These are phyloP conservation scores for Gnomoniopsis smithogilvyi DNA, from an alignment of 2,329 filamentous ascomycete genomes.

Conservation along the genomic window DNA sequence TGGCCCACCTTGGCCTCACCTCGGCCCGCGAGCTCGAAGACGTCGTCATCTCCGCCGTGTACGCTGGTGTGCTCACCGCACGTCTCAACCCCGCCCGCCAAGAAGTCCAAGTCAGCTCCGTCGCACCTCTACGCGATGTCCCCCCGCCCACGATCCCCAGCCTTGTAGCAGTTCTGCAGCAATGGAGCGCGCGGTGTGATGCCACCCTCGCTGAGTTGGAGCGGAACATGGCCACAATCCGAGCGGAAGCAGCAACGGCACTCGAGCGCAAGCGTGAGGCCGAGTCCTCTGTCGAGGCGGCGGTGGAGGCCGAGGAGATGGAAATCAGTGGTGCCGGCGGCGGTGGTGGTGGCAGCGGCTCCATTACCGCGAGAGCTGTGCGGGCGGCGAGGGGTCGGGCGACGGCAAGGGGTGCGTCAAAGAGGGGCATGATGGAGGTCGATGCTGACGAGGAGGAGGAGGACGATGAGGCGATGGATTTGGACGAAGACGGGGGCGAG, in stretches of 20 bases:
- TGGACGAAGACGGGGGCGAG: constrained; percentile 50
- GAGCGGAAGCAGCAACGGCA: constrained; percentile 51
- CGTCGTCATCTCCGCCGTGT: constrained; percentile 83
- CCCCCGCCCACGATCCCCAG: constrained; percentile 66
- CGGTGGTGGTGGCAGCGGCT: too few relatives aligned
- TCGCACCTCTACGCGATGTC: constrained; percentile 84
- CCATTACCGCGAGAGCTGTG: constrained; percentile 3
- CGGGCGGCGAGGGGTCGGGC: not conserved
- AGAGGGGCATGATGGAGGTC: constrained; percentile 36
- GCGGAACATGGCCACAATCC: constrained; percentile 66
- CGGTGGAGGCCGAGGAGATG: constrained; percentile 43
- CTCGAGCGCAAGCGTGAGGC: constrained; percentile 47
- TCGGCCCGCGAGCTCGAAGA: constrained; percentile 73
- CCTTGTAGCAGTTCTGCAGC: constrained; percentile 65
- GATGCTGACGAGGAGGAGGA: constrained; percentile 35
- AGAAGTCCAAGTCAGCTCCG: constrained; percentile 72
- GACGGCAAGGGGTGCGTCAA: constrained; percentile 18
- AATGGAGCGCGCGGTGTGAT: constrained; percentile 78
- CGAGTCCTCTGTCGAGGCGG: constrained; percentile 44
- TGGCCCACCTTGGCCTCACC: constrained; percentile 62
- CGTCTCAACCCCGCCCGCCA: constrained; percentile 78
- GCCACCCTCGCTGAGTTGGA: constrained; percentile 73
- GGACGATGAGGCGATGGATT: constrained; percentile 51
- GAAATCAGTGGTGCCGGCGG: constrained; percentile 15
- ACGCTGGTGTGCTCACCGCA: constrained; percentile 76